These are phyloP conservation scores for Citrus medica DNA, from an alignment of 345 rosid genomes.

Conservation along the genomic window DNA sequence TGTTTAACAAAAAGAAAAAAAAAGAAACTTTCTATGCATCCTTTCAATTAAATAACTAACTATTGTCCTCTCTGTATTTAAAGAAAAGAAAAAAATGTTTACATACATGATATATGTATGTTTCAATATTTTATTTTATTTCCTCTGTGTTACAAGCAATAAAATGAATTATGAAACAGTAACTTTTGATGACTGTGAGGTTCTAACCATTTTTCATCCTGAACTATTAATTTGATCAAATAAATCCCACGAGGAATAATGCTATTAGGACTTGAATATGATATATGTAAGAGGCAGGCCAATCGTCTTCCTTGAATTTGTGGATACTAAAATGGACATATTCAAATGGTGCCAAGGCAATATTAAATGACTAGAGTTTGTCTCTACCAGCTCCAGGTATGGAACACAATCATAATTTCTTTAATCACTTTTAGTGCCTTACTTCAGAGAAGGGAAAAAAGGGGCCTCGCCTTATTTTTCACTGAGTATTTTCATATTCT, in stretches of 20 bases:
- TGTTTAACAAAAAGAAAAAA: too few species aligned
- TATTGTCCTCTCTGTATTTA: too few species aligned
- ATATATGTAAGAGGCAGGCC: constrained; percentile 37
- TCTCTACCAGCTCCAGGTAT: constrained; percentile 55
- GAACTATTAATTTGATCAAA: neutral
- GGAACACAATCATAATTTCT: neutral
- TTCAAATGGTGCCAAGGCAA: constrained; percentile 51
- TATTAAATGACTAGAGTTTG: constrained; percentile 46
- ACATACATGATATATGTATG: neutral
- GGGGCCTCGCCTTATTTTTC: neutral
- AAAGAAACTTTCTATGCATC: too few species aligned
- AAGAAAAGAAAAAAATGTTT: too few species aligned
- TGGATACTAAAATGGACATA: constrained; percentile 69
- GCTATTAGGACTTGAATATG: neutral
- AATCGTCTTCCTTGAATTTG: constrained; percentile 56
- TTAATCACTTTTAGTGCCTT: too few species aligned
- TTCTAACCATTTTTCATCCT: neutral
- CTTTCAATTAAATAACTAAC: too few species aligned
- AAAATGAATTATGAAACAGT: too few species aligned
- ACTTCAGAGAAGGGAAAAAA: neutral
- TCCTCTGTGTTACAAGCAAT: neutral
- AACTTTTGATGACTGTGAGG: too few species aligned
- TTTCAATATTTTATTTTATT: neutral
- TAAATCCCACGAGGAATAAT: neutral
- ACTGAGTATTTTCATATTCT: neutral